These are phyloP conservation scores for Zygoascus ofunaensis DNA, from an alignment of 805 yeast genomes.

Conservation along the genomic window DNA sequence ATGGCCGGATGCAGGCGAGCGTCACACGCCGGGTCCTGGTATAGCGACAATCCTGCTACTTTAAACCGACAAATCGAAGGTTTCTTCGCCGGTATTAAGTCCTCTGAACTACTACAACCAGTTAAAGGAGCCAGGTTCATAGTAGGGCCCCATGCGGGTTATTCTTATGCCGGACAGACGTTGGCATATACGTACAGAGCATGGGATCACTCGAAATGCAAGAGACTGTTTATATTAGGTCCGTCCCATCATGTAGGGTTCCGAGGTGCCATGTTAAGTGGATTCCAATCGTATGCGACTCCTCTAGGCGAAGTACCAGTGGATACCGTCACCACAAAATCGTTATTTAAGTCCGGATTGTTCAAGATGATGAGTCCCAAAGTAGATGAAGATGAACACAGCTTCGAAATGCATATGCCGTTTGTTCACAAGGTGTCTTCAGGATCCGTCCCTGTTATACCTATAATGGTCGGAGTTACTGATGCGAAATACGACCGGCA, in stretches of 20 bases:
- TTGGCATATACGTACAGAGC: conserved; percentile 69
- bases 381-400: conserved; percentile 78
- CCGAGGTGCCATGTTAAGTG: conserved; percentile 46
- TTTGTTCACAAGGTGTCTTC: conserved; percentile 42
- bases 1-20: conserved; percentile 31
- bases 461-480: conserved; percentile 68
- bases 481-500: conserved; percentile 36
- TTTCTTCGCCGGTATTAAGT: conserved; percentile 30
- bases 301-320: conserved; percentile 73
- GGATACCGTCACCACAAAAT: conserved; percentile 37
- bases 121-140: conserved; percentile 40
- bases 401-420: conserved; percentile 92
- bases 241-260: conserved; percentile 91
- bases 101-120: conserved; percentile 18
- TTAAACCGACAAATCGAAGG: conserved; percentile 44
- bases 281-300: conserved; percentile 54
- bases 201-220: conserved; percentile 47
- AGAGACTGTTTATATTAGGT: conserved; percentile 72
- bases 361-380: conserved; percentile 49
- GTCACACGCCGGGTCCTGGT: conserved; percentile 92
- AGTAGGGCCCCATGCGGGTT: conserved; percentile 85
- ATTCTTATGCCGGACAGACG: conserved; percentile 66
- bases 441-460: conserved; percentile 42
- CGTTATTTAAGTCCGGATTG: conserved; percentile 26
- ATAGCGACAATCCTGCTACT: conserved; percentile 37